phyloP scores from a whole-genome alignment of 176 grass and related monocot species.

The Musa itinerans region DNA sequence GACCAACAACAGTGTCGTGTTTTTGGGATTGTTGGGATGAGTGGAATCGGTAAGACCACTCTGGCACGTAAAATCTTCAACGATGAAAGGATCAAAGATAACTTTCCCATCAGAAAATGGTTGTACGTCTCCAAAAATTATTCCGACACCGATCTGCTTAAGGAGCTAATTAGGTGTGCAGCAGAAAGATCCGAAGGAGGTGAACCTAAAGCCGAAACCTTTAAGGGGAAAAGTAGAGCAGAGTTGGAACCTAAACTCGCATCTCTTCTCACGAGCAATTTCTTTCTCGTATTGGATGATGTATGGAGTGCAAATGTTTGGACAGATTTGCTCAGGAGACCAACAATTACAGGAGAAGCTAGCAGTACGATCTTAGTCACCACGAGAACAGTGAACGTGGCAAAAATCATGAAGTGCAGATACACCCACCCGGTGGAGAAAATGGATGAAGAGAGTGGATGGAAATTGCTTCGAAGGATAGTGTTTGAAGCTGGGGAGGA shows the following conservation, averaged over 20 bases:
- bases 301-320: neutral
- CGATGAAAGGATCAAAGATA: neutral
- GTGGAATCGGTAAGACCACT: constrained; percentile 8
- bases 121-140: neutral
- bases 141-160: neutral
- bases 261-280: neutral
- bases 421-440: constrained; percentile 19
- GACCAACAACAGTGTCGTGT: neutral
- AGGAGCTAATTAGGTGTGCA: neutral
- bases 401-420: constrained; percentile 7
- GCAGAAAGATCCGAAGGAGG: neutral
- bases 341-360: too few relatives aligned
- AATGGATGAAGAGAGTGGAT: constrained; percentile 19
- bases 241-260: neutral
- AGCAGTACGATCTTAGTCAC: neutral
- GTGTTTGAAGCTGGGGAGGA: constrained; percentile 10
- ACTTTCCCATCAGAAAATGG: neutral
- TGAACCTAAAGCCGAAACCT: neutral
- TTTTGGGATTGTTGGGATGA: neutral
- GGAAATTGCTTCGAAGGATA: constrained; percentile 32
- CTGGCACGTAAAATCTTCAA: neutral
- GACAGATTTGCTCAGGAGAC: neutral
- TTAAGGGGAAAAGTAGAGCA: neutral
- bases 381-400: constrained; percentile 10
- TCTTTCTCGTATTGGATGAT: constrained; percentile 12